Percentiles rank a stretch among this genome's conserved stretches.
Conservation (phyloP, 139 green algal species). For the Desmodesmus armatus region DNA sequence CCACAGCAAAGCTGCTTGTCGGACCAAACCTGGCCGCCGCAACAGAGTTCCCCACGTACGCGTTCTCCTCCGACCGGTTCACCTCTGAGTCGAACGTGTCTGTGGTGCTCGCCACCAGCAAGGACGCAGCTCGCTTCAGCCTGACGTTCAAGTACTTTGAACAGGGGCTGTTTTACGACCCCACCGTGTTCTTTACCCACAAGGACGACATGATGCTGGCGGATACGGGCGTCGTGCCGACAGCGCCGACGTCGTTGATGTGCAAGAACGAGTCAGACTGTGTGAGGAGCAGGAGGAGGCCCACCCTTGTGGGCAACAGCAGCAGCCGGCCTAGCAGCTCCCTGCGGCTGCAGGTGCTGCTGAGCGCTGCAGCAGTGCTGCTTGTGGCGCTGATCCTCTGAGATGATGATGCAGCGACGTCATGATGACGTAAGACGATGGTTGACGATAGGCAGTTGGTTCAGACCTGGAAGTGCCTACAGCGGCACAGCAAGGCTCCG, state of each 20-base stretch:
- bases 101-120: neutral
- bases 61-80: conserved; percentile 5
- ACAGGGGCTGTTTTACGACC: conserved; percentile 30
- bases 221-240: neutral
- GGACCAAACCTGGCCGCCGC: neutral
- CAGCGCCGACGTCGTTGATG: neutral
- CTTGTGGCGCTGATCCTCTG: too few relatives aligned
- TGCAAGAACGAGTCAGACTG: too few relatives aligned
- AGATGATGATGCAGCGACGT: too few relatives aligned
- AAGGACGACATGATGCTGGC: conserved; percentile 7
- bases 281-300: neutral
- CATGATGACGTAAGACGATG: too few relatives aligned
- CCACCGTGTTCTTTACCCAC: conserved; percentile 25
- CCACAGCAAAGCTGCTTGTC: conserved; percentile 44
- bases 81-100: conserved; percentile 28
- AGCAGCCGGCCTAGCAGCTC: neutral
- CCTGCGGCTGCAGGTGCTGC: neutral
- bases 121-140: conserved; percentile 1
- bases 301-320: neutral
- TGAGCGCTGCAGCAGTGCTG: neutral
- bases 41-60: conserved; percentile 26
- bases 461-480: too few relatives aligned
- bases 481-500: too few relatives aligned
- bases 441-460: too few relatives aligned
- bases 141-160: conserved; percentile 37